A percentile compares a stretch with the other conserved stretches of the same genome.
Evolutionary conservation across 140 eudicot genomes (phyloP).

Genomic region (Oenanthe javanica): DNA sequence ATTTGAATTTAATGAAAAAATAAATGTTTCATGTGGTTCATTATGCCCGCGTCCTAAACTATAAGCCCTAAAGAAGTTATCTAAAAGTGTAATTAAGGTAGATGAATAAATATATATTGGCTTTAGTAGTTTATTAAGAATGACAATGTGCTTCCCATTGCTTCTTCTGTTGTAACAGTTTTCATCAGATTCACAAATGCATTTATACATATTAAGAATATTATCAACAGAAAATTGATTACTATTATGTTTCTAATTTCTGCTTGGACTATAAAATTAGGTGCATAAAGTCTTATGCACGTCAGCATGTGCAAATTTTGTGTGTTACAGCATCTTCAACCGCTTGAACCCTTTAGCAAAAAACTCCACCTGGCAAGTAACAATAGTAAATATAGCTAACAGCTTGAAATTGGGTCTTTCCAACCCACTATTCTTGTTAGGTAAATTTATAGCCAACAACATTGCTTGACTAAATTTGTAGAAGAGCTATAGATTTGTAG

Average conservation of each 20-base stretch:
- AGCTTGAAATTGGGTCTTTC: too few relatives aligned
- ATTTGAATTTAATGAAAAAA: conserved; percentile 26
- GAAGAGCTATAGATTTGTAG: too few relatives aligned
- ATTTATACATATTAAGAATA: background rate
- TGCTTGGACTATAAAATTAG: background rate
- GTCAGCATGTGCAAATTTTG: background rate
- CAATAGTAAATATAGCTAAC: too few relatives aligned
- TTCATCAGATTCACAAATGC: background rate
- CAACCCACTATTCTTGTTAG: too few relatives aligned
- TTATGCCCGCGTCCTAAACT: background rate
- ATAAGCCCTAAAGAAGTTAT: background rate
- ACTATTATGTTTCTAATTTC: background rate
- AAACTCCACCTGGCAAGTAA: too few relatives aligned
- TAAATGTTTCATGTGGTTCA: background rate
- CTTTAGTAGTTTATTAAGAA: background rate
- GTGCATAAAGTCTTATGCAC: background rate
- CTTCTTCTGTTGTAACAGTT: background rate
- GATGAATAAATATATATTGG: background rate
- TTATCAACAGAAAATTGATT: background rate
- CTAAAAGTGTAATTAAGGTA: background rate
- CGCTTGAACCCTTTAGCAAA: too few relatives aligned
- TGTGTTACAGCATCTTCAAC: too few relatives aligned
- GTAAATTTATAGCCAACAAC: too few relatives aligned
- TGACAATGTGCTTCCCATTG: background rate
- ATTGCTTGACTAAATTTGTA: too few relatives aligned